Percentiles rank a stretch among this genome's conserved stretches.
Evolutionary conservation across 2,329 filamentous ascomycete genomes (phyloP).

Genomic region (Cladosporium halotolerans): DNA sequence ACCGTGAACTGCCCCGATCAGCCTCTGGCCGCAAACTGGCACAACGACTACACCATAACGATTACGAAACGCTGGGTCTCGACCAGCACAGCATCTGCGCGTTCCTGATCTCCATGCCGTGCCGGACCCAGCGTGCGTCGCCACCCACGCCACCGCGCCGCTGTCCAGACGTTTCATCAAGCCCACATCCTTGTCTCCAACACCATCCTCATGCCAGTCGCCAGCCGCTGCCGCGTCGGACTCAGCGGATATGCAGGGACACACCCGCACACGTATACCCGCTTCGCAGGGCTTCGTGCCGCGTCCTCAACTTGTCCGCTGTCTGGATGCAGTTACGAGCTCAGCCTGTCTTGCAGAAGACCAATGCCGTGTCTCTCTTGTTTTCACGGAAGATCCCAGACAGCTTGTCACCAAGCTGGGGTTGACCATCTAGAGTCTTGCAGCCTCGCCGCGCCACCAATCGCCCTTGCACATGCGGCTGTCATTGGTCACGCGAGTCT

Average conservation of each 20-base stretch:
- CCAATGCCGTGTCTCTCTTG: constrained; percentile 3
- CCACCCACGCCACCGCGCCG: constrained; percentile 12
- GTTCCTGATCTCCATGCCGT: constrained; percentile 29
- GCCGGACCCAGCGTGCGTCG: constrained; percentile 13
- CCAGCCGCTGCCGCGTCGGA: not conserved
- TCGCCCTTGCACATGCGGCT: constrained; percentile 1
- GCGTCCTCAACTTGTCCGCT: not conserved
- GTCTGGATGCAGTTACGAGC: constrained; percentile 1
- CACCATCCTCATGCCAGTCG: constrained; percentile 10
- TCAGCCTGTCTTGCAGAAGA: not conserved
- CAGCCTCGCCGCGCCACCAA: not conserved
- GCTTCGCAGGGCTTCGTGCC: not conserved
- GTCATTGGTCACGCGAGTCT: not conserved
- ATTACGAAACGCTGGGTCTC: constrained; percentile 4
- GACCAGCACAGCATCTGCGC: constrained; percentile 24
- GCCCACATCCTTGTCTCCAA: constrained; percentile 17
- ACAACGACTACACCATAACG: not conserved
- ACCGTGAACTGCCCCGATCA: constrained; percentile 3
- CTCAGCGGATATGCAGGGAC: constrained; percentile 5
- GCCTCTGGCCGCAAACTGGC: not conserved
- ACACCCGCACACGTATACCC: not conserved
- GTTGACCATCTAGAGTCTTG: constrained; percentile 1
- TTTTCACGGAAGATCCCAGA: not conserved
- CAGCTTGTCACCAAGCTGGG: not conserved
- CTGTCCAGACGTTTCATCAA: constrained; percentile 19